phyloP scores from a whole-genome alignment of 306 rosid species.

The Lathyrus oleraceus region DNA sequence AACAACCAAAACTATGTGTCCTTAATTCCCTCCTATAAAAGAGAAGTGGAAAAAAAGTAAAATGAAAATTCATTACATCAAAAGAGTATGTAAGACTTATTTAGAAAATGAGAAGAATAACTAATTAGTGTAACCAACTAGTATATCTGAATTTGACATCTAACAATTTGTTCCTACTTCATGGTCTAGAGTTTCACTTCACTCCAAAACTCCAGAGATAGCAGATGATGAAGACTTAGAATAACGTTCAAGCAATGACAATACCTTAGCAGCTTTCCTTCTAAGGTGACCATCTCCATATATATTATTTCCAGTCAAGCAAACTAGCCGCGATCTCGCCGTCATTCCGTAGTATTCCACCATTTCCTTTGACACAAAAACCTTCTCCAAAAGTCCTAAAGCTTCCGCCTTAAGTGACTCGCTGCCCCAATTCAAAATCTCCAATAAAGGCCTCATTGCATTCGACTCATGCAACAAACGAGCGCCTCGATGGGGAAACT shows the following conservation, averaged over 20 bases:
- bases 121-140: too few relatives aligned
- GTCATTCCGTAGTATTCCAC: constrained; percentile 57
- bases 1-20: too few relatives aligned
- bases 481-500: constrained; percentile 67
- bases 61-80: too few relatives aligned
- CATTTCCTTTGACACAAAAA: constrained; percentile 70
- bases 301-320: constrained; percentile 51
- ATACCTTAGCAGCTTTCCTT: constrained; percentile 67
- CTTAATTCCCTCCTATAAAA: too few relatives aligned
- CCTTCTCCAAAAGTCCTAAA: constrained; percentile 67
- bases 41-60: too few relatives aligned
- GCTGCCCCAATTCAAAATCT: constrained; percentile 74
- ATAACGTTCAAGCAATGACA: constrained; percentile 65
- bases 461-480: constrained; percentile 54
- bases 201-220: constrained; percentile 49
- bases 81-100: too few relatives aligned
- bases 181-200: constrained; percentile 33
- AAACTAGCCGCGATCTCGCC: constrained; percentile 53
- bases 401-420: constrained; percentile 66
- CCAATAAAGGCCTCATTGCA: constrained; percentile 57
- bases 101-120: too few relatives aligned
- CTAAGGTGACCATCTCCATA: constrained; percentile 51
- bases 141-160: too few relatives aligned
- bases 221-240: constrained; percentile 67
- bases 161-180: neutral